Evolutionary conservation across 768 basidiomycete genomes (phyloP), one percentile per base, ranked within the genome.

Genomic region (Obba rivulosa): DNA sequence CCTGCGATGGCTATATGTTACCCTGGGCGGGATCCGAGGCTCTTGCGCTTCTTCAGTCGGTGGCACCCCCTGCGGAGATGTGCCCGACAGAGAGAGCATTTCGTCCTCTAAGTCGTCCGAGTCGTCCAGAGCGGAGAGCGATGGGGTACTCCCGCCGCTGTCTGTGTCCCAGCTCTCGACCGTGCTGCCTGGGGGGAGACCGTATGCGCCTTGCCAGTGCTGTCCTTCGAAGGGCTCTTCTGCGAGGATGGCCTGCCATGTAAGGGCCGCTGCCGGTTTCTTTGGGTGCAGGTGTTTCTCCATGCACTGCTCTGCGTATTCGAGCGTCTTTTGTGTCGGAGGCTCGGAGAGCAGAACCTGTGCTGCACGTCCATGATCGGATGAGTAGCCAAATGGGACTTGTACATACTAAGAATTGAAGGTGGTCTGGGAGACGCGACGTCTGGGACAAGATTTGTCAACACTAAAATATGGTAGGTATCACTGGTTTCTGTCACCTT

Each of bases 221-320:
- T 91, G 81, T 14, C 86, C 90, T 63, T 91, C 85, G 52, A 88
- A 86, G 3, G 88, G 87, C 48, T 91, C 89, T 57, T 89, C 88
- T 1, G 76, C 76, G 14, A 92, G 73, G 43, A 92, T 91, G n/a
- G 80, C 75, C 50, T 74, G 71, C 90, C 90, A 92, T 3, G 85
- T 87, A 7, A 89, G 64, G 1, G 70, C 57, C 3, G 69, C 62
- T 7, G 60, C 70, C 7, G 54, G 48, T 39, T 57, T 42, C 21
- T 58, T 67, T 20, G 79, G 81, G 50, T 81, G 73, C 21, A 60
- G 65, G 13, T 76, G 61, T 1, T 56, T 60, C 24, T 82, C 67
- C 5, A 84, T 68, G 54, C 78, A 80, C 0, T 64, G 49, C 4
- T 79, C 73, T n/a, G 83, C 85, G 54, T 71, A 73, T 0, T 69